Conservation (phyloP, 2,329 filamentous ascomycete species). For the Neofusicoccum ribis region DNA sequence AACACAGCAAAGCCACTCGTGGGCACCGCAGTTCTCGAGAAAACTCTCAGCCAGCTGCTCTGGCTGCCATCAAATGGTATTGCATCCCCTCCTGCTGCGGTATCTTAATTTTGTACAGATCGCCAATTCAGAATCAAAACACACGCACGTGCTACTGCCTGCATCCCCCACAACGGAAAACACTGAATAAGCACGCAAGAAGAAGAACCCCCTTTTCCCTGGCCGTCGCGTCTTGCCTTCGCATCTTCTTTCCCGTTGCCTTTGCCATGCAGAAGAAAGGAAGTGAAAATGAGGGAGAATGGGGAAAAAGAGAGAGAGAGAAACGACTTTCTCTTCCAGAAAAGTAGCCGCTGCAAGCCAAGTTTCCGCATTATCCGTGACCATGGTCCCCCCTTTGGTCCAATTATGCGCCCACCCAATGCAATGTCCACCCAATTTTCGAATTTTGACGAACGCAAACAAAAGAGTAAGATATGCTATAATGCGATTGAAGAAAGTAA, state of each 20-base stretch:
- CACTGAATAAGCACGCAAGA: background rate
- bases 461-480: background rate
- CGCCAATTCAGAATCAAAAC: constrained; percentile 6
- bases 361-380: constrained; percentile 10
- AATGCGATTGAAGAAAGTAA: constrained; percentile 1
- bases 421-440: constrained; percentile 18
- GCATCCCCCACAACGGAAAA: background rate
- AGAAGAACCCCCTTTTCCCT: background rate
- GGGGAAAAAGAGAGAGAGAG: background rate
- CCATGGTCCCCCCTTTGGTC: constrained; percentile 4
- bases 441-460: constrained; percentile 12
- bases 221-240: background rate
- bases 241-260: background rate
- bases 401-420: constrained; percentile 18
- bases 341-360: constrained; percentile 5
- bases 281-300: background rate
- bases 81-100: background rate
- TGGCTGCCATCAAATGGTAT: constrained; percentile 2
- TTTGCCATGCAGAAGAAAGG: background rate
- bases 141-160: background rate
- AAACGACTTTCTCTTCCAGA: background rate
- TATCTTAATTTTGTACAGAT: constrained; percentile 8
- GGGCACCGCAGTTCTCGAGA: too few relatives aligned
- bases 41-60: background rate
- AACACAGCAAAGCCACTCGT: too few relatives aligned